phyloP scores from a whole-genome alignment of 108 stramenopile species.

The Conticribra weissflogii region DNA sequence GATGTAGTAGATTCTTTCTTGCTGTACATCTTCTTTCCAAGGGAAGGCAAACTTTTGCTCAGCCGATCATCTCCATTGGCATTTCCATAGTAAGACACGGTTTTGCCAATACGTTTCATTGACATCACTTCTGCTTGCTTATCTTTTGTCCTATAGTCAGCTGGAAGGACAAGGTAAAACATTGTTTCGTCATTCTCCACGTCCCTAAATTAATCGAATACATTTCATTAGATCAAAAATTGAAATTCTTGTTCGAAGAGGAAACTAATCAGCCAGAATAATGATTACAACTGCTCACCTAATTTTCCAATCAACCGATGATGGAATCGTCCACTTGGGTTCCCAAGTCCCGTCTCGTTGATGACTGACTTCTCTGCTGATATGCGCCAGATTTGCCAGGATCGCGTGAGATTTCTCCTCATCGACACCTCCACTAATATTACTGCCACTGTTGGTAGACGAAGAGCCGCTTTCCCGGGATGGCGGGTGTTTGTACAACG shows the following conservation, averaged over 20 bases:
- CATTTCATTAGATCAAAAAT: no score
- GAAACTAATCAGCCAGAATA: neutral
- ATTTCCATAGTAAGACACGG: slow-evolving; percentile 9
- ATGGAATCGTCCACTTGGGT: slow-evolving; percentile 19
- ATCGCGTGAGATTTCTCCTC: slow-evolving; percentile 5
- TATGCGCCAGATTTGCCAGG: slow-evolving; percentile 11
- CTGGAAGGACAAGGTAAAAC: slow-evolving; percentile 36
- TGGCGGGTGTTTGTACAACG: slow-evolving; percentile 31
- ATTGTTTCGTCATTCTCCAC: slow-evolving; percentile 29
- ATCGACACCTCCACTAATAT: neutral
- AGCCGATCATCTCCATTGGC: no score
- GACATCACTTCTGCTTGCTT: slow-evolving; percentile 17
- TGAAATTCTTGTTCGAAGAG: neutral
- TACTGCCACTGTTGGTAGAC: neutral
- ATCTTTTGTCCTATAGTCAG: slow-evolving; percentile 28
- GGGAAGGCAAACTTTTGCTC: no score
- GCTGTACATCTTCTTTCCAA: no score
- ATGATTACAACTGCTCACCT: slow-evolving; percentile 5
- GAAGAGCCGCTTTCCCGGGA: slow-evolving; percentile 1
- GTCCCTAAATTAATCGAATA: slow-evolving; percentile 11
- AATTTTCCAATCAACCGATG: slow-evolving; percentile 37
- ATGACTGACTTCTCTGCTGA: slow-evolving; percentile 2
- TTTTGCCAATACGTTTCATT: slow-evolving; percentile 1
- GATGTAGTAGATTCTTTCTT: no score
- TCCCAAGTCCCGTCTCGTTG: slow-evolving; percentile 14